phyloP scores from a whole-genome alignment of 768 basidiomycete genomes.

The Podaxis sp. region DNA sequence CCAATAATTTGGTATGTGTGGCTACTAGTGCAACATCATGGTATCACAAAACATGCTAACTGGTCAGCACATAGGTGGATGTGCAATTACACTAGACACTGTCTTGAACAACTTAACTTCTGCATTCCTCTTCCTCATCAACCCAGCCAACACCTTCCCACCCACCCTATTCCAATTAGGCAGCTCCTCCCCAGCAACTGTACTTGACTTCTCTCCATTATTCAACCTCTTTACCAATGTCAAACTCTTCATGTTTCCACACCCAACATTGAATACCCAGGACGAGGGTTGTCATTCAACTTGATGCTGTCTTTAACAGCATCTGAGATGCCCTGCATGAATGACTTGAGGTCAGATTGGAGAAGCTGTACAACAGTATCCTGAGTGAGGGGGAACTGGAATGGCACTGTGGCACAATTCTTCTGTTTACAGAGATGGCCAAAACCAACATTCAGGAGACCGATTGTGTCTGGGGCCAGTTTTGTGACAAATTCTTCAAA shows the following conservation, averaged over 20 bases:
- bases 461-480: conserved; percentile 29
- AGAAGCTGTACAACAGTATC: conserved; percentile 25
- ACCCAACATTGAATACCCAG: conserved; percentile 29
- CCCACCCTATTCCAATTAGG: conserved; percentile 28
- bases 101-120: conserved; percentile 29
- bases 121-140: conserved; percentile 22
- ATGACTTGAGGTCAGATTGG: conserved; percentile 19
- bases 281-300: conserved; percentile 27
- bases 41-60: too few species aligned
- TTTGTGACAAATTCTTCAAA: conserved; percentile 28
- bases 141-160: conserved; percentile 22
- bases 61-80: neutral
- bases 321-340: conserved; percentile 20
- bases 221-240: conserved; percentile 26
- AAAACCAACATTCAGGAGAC: conserved; percentile 29
- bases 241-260: conserved; percentile 21
- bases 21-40: too few species aligned
- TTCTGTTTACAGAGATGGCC: conserved; percentile 25
- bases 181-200: conserved; percentile 27
- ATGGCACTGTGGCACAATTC: conserved; percentile 21
- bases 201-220: conserved; percentile 26
- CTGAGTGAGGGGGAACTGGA: conserved; percentile 27
- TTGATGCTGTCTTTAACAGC: conserved; percentile 18
- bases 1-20: too few species aligned
- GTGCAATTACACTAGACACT: neutral